Evolutionary conservation across 179 eudicot genomes (phyloP).

Genomic region (Corrigiola litoralis): DNA sequence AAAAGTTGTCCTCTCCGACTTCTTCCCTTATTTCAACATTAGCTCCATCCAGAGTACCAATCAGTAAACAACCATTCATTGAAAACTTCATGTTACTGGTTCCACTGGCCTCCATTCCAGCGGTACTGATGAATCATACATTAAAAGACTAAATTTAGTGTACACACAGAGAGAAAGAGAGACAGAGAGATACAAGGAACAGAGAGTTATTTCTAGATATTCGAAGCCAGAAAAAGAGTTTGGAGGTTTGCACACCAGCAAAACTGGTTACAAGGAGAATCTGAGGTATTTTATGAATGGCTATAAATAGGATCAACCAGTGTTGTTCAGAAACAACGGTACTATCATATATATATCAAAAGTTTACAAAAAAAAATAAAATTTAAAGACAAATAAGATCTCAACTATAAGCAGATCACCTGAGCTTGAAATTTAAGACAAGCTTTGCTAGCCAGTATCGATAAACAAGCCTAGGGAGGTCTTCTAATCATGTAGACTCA

Average conservation of each 20-base stretch:
- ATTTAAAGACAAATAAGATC: too few relatives aligned
- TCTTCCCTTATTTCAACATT: constrained; percentile 93
- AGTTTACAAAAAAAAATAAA: too few relatives aligned
- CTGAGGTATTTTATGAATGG: neutral
- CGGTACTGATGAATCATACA: constrained; percentile 46
- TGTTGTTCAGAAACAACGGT: neutral
- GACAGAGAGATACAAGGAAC: too few relatives aligned
- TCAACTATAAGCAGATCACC: neutral
- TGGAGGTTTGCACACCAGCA: neutral
- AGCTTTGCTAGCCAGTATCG: neutral
- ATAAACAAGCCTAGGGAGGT: neutral
- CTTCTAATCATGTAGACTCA: neutral
- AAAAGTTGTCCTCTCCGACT: constrained; percentile 84
- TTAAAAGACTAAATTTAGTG: neutral
- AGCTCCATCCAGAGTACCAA: constrained; percentile 94
- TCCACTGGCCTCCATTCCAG: constrained; percentile 99
- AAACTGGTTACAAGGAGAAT: neutral
- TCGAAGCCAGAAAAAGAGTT: neutral
- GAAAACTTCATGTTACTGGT: constrained; percentile 99
- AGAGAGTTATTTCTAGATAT: too few relatives aligned
- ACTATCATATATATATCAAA: too few relatives aligned
- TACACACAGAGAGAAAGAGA: neutral
- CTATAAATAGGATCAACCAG: neutral
- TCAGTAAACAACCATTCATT: constrained; percentile 86
- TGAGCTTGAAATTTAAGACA: neutral